Base-by-base conservation (phyloP, 1,284 basidiomycete genomes). In the Ganoderma meredithae region DNA sequence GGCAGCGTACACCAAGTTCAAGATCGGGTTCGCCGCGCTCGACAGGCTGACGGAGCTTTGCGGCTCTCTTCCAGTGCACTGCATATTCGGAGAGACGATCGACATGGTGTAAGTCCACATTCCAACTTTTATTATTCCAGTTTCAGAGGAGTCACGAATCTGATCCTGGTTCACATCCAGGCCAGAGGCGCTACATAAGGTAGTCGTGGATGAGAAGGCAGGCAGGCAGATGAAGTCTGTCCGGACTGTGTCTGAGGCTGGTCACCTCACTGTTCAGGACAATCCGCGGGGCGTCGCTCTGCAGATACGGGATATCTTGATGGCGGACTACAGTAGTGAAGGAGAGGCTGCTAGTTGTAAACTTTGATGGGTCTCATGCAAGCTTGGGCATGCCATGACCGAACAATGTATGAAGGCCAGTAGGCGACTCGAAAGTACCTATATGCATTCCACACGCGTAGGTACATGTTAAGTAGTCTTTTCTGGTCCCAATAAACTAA, bases 1-100 rank as follows among this genome's bases (percentile, higher is more conserved):
- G 41, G 70, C 60, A 27, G 69, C 53, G 53, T 55, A 55, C 53
- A 55, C 53, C 27, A 52, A 43, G 22, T 59, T 64, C 47, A 31
- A 61, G 19, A 62, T 64, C 27, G 62, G 31, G 17, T n/a, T 60
- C 40, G 44, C 58, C 12, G 56, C 67, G 25, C 53, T 70, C 8
- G 69, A 70, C 31, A 62, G 66, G 17, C 61, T 70, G n/a, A 68
- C 19, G 13, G 66, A 60, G 19, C 43, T 70, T 2, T 70, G 69
- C 55, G 36, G 53, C 12, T 36, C 59, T 9, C 60, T 70, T 5
- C 65, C 65, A 15, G 62, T 67, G 1, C 69, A 70, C 27, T 53
- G 44, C 36, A 47, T 69, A 19, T 66, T 70, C 17, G 69, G 69
- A n/a, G 60, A 56, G 9, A 44, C 40, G 25, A 22, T 40, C 22